A percentile compares a stretch with the other conserved stretches of the same genome.
Evolutionary conservation across 345 rosid genomes (phyloP).

Genomic region (Populus pruinosa): DNA sequence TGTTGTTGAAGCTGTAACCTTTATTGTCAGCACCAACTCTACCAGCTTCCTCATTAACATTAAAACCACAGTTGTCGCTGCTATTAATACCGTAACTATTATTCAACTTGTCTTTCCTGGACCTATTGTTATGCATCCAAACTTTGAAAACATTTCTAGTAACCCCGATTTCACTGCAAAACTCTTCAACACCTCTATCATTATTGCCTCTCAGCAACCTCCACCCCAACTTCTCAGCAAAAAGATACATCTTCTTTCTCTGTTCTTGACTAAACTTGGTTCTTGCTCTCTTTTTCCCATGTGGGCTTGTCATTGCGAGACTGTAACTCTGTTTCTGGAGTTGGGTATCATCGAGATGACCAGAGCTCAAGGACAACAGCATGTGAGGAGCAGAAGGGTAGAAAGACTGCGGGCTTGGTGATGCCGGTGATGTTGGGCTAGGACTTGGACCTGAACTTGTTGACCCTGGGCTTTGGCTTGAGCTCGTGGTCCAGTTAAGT

Average conservation of each 20-base stretch:
- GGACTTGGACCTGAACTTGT: constrained; percentile 29
- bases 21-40: neutral
- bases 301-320: constrained; percentile 21
- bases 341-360: constrained; percentile 32
- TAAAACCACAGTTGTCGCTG: neutral
- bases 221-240: constrained; percentile 78
- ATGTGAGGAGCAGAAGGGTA: constrained; percentile 62
- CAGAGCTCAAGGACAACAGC: constrained; percentile 51
- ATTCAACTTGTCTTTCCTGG: constrained; percentile 36
- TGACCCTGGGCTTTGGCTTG: constrained; percentile 33
- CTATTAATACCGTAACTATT: constrained; percentile 10
- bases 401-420: constrained; percentile 60
- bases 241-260: constrained; percentile 58
- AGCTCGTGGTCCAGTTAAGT: constrained; percentile 31
- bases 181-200: constrained; percentile 43
- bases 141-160: constrained; percentile 68
- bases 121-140: constrained; percentile 85
- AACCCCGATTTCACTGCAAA: constrained; percentile 62
- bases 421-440: constrained; percentile 41
- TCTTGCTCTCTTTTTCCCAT: constrained; percentile 52
- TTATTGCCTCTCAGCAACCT: constrained; percentile 48
- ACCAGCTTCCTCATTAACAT: neutral
- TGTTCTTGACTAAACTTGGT: constrained; percentile 68
- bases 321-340: constrained; percentile 2
- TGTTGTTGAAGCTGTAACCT: neutral